Base-by-base conservation (phyloP, 768 basidiomycete species). In the Mycena floridula region DNA sequence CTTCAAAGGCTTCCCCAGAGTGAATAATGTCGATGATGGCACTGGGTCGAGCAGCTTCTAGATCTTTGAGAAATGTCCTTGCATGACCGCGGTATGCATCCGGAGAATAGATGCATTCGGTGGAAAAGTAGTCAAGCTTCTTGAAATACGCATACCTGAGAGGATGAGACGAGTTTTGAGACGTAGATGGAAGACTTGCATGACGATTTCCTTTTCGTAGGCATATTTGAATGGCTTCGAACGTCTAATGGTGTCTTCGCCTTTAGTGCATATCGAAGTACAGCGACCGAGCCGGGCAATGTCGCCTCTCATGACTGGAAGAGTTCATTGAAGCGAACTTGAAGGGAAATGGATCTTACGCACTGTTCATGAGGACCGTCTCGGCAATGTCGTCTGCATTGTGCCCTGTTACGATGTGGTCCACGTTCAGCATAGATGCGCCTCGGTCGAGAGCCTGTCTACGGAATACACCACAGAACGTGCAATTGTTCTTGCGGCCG, bases 211-310 rank as follows among this genome's bases (percentile, higher is more conserved):
- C 66, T 99, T 99, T 69, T 99, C 96, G 56, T 98, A 98, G 0
- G 92, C 86, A 58, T 98, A 99, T 61, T 97, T 98, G 76, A 99
- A 98, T n/a, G 96, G 96, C 66, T 99, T 99, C 40, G 89, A 93
- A 45, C 96, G 79, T 61, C 83, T 90, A 61, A 98, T 97, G 1
- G 92, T 94, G 56, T 96, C 92, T 60, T 96, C 95, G 30, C 92
- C 92, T 60, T 92, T 83, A 0, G 96, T 99, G 47, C 91, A 95
- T 48, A 99, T 94, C 28, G 82, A 72, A 1, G 95, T 98, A 64
- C 96, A 98, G 42, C 96, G 76, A 3, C 90, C 89, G 11, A 99
- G 74, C 28, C 96, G 79, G 13, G 94, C 90, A 39, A 98, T 92
- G 63, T 99, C 96, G 6, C 96, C 96, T 37, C 96, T 82, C 85